Evolutionary conservation across 371 early-diverging fungal genomes (phyloP).

Genomic region (Mucor piriformis): DNA sequence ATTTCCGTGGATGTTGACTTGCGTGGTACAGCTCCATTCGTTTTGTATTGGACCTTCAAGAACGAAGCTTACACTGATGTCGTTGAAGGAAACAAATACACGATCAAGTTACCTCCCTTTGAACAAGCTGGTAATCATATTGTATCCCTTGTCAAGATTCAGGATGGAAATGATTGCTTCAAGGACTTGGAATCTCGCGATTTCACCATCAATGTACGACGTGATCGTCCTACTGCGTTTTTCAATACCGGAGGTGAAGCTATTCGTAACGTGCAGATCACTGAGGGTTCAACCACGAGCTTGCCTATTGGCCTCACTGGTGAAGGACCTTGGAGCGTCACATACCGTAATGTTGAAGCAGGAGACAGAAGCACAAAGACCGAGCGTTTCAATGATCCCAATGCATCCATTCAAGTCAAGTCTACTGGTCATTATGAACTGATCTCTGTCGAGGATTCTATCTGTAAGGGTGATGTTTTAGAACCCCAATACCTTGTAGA

Average conservation of each 20-base stretch:
- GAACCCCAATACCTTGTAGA: slow-evolving; percentile 34
- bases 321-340: slow-evolving; percentile 50
- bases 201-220: slow-evolving; percentile 49
- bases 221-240: slow-evolving; percentile 51
- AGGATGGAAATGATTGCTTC: slow-evolving; percentile 47
- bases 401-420: slow-evolving; percentile 40
- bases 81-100: slow-evolving; percentile 30
- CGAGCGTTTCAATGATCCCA: slow-evolving; percentile 40
- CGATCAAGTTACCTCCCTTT: slow-evolving; percentile 41
- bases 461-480: slow-evolving; percentile 49
- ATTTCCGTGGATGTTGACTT: slow-evolving; percentile 42
- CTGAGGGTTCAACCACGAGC: slow-evolving; percentile 34
- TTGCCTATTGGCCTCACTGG: slow-evolving; percentile 51
- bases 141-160: slow-evolving; percentile 47
- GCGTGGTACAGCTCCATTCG: slow-evolving; percentile 44
- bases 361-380: slow-evolving; percentile 19
- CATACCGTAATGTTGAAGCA: slow-evolving; percentile 40
- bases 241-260: slow-evolving; percentile 32
- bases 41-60: slow-evolving; percentile 37
- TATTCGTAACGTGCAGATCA: slow-evolving; percentile 25
- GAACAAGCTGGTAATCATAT: slow-evolving; percentile 43
- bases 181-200: slow-evolving; percentile 51
- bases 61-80: slow-evolving; percentile 34
- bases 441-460: slow-evolving; percentile 44
- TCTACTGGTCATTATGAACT: slow-evolving; percentile 48